phyloP scores from a whole-genome alignment of 2,329 filamentous ascomycete genomes.

The Celoporthe dispersa region DNA sequence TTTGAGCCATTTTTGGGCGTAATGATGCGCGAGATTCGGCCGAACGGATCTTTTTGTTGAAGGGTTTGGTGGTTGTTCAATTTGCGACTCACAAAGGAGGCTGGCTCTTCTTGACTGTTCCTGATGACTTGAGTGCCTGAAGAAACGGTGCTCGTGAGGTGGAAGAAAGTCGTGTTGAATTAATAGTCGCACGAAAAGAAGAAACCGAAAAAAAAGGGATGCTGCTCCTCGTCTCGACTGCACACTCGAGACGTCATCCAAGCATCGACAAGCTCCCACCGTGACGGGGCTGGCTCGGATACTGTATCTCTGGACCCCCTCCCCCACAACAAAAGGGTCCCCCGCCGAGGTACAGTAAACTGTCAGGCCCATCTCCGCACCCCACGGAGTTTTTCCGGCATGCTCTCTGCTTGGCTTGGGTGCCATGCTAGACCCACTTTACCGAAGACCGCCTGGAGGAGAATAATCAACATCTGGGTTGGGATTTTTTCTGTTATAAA shows the following conservation, averaged over 20 bases:
- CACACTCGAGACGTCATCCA: slow-evolving; percentile 4
- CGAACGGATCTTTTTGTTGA: neutral
- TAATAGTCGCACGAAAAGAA: neutral
- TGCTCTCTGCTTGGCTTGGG: neutral
- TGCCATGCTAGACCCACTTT: slow-evolving; percentile 4
- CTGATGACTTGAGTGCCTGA: neutral
- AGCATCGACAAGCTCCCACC: neutral
- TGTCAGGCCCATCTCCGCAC: neutral
- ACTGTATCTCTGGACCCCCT: slow-evolving; percentile 11
- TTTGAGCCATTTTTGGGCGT: slow-evolving; percentile 25
- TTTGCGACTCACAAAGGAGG: neutral
- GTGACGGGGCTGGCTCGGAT: slow-evolving; percentile 23
- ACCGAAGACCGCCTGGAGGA: neutral
- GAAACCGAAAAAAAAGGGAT: too few relatives aligned
- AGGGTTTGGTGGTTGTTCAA: neutral
- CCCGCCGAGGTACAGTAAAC: neutral
- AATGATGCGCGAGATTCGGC: neutral
- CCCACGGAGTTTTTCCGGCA: neutral
- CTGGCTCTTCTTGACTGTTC: neutral
- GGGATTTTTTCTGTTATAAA: neutral
- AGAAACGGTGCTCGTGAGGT: neutral
- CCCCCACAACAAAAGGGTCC: neutral
- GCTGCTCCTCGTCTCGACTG: neutral
- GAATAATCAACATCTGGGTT: neutral
- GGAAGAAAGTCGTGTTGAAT: neutral